phyloP scores from a whole-genome alignment of 2,329 filamentous ascomycete species.

The Penicillium crustosum region DNA sequence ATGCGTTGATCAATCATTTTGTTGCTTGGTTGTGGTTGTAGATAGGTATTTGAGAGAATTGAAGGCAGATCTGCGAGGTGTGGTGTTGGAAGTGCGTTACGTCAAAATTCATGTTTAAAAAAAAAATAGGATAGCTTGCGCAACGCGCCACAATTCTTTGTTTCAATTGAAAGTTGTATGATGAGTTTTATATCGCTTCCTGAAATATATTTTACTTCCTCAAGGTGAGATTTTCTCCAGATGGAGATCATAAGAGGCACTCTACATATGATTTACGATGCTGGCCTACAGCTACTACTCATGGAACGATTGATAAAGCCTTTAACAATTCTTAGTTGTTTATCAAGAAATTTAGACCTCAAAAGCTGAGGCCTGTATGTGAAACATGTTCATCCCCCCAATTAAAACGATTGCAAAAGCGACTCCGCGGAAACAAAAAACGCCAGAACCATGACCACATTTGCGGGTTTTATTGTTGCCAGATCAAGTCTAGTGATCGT shows the following conservation, averaged over 20 bases:
- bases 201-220: not conserved
- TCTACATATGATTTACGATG: not conserved
- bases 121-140: not conserved
- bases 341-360: not conserved
- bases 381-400: not conserved
- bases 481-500: conserved; percentile 11
- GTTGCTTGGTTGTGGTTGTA: conserved; percentile 7
- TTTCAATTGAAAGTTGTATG: not conserved
- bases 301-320: not conserved
- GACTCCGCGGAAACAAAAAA: conserved; percentile 1
- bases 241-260: not conserved
- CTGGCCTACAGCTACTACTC: not conserved
- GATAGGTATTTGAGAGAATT: conserved; percentile 8
- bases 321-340: not conserved
- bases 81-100: conserved; percentile 12
- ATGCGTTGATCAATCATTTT: conserved; percentile 75
- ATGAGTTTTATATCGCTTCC: not conserved
- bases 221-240: not conserved
- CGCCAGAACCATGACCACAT: conserved; percentile 7
- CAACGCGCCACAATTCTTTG: not conserved
- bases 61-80: conserved; percentile 7
- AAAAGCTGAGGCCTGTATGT: not conserved
- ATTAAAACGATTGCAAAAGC: not conserved
- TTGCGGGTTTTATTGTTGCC: conserved; percentile 4
- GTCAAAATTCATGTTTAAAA: conserved; percentile 15